A percentile compares a stretch with the other conserved stretches of the same genome.
Conservation (phyloP, 192 early-diverging fungal genomes). For the Physocladia obscura region DNA sequence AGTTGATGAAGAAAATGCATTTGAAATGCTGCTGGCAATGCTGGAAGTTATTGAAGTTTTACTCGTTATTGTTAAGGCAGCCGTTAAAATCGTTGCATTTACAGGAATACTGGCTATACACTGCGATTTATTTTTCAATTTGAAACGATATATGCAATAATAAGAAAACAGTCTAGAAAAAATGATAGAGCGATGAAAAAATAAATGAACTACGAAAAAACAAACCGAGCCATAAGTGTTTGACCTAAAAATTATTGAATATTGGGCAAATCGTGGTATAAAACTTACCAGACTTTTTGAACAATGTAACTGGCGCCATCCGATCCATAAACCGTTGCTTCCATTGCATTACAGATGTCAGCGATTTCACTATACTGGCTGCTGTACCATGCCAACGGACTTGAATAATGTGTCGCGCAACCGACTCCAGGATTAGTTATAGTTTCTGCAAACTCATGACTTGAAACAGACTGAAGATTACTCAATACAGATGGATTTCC, state of each 20-base stretch:
- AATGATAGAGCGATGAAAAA: not conserved
- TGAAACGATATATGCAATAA: too few relatives aligned
- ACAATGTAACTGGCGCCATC: not conserved
- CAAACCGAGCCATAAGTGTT: not conserved
- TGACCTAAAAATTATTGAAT: not conserved
- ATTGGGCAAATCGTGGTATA: not conserved
- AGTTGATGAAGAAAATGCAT: too few relatives aligned
- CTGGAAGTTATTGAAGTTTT: not conserved
- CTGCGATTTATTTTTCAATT: too few relatives aligned
- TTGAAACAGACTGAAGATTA: conserved; percentile 20
- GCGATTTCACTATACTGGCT: conserved; percentile 28
- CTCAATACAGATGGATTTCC: not conserved
- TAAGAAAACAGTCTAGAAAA: too few relatives aligned
- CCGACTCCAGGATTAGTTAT: conserved; percentile 34
- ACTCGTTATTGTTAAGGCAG: not conserved
- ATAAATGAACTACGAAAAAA: not conserved
- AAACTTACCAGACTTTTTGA: conserved; percentile 1
- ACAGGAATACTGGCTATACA: not conserved
- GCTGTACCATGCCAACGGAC: conserved; percentile 36
- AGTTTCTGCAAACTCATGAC: conserved; percentile 32
- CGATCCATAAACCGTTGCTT: not conserved
- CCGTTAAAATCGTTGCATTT: not conserved
- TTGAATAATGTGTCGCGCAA: not conserved
- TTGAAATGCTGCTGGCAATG: not conserved
- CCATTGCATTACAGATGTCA: conserved; percentile 33